phyloP scores from a whole-genome alignment of 306 rosid genomes.

The Abrus pulchellus region DNA sequence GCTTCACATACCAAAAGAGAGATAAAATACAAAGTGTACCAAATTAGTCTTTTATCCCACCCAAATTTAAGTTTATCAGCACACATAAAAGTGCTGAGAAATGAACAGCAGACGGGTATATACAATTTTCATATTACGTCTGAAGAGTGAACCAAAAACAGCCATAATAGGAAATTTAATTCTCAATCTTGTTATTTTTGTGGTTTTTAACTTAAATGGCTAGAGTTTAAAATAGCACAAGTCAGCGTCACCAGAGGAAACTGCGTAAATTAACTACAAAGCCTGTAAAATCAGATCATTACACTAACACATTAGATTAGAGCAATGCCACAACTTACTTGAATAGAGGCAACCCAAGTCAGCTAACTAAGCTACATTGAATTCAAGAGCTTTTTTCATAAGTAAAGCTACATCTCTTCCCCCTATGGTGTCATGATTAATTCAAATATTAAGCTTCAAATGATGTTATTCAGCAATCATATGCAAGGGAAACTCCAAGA shows the following conservation, averaged over 20 bases:
- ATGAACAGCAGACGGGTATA: conserved; percentile 5
- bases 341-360: conserved; percentile 24
- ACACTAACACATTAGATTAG: conserved; percentile 19
- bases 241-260: background rate
- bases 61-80: conserved; percentile 6
- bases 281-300: conserved; percentile 21
- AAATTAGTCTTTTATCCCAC: background rate
- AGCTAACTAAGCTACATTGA: background rate
- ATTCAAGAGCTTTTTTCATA: background rate
- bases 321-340: conserved; percentile 13
- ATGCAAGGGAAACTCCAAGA: conserved; percentile 29
- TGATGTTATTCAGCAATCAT: conserved; percentile 25
- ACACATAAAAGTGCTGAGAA: background rate
- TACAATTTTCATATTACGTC: background rate
- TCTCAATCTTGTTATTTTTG: background rate
- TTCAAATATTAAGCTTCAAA: conserved; percentile 1
- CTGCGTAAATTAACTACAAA: background rate
- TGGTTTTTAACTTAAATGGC: background rate
- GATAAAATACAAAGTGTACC: background rate
- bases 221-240: conserved; percentile 3
- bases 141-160: background rate
- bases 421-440: conserved; percentile 2
- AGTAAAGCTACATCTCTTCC: background rate
- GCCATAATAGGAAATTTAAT: conserved; percentile 31
- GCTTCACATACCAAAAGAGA: background rate